Percentiles rank a stretch among this genome's conserved stretches.
Evolutionary conservation across 768 basidiomycete species (phyloP).

Genomic region (Dentipellis sp.): DNA sequence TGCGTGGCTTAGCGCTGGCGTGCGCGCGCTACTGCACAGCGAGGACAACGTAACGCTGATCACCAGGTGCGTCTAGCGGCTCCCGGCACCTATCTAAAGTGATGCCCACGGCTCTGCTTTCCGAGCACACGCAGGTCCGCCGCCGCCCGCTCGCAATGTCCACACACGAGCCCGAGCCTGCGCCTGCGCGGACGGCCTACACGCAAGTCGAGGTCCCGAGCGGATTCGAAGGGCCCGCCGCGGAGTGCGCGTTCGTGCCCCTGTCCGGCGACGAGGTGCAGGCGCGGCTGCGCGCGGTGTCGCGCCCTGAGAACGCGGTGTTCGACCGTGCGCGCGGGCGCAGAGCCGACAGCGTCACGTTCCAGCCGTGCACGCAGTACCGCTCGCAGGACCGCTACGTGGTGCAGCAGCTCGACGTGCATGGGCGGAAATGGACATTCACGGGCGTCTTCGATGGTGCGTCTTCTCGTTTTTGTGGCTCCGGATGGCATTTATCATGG

Average conservation of each 20-base stretch:
- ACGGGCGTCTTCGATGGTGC: slow-evolving; percentile 39
- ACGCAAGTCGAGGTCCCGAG: not conserved
- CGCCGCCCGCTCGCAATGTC: not conserved
- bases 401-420: slow-evolving; percentile 30
- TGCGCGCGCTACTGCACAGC: not conserved
- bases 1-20: not conserved
- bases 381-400: slow-evolving; percentile 33
- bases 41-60: not conserved
- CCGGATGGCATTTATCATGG: not conserved
- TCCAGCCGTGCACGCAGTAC: slow-evolving; percentile 33
- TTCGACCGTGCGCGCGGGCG: slow-evolving; percentile 12
- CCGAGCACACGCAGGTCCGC: not conserved
- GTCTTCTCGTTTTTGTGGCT: slow-evolving; percentile 1
- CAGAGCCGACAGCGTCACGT: slow-evolving; percentile 30
- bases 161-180: not conserved
- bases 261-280: slow-evolving; percentile 9
- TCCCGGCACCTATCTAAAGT: not conserved
- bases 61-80: not conserved
- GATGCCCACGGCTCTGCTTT: not conserved
- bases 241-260: slow-evolving; percentile 8
- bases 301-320: slow-evolving; percentile 7
- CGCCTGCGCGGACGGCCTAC: not conserved
- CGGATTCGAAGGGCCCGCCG: not conserved
- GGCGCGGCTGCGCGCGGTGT: slow-evolving; percentile 6
- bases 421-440: slow-evolving; percentile 32